Percentiles rank a stretch among this genome's conserved stretches.
Evolutionary conservation across 169 alveolate genomes (phyloP).

Genomic region (Plasmodium blacklocki): DNA sequence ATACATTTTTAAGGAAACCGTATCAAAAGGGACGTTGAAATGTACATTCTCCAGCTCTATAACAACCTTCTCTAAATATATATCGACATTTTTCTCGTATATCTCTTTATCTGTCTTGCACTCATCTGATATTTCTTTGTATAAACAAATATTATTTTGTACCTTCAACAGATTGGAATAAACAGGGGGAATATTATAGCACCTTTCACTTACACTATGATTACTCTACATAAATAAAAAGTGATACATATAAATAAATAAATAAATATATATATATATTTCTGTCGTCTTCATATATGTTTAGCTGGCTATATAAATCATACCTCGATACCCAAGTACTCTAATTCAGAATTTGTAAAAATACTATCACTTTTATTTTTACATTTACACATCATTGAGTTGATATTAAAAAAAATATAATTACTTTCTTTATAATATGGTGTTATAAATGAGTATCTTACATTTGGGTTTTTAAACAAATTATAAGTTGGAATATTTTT

Average conservation of each 20-base stretch:
- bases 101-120: neutral
- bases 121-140: constrained; percentile 8
- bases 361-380: constrained; percentile 7
- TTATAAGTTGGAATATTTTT: constrained; percentile 44
- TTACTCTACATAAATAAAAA: neutral
- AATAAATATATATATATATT: neutral
- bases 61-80: constrained; percentile 15
- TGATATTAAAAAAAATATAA: constrained; percentile 44
- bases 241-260: neutral
- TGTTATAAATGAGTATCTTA: constrained; percentile 14
- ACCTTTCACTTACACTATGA: neutral
- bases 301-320: neutral
- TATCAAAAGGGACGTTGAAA: constrained; percentile 53
- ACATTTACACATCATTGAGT: constrained; percentile 6
- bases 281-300: too few relatives aligned
- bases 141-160: constrained; percentile 10
- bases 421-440: constrained; percentile 8
- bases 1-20: constrained; percentile 32
- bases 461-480: neutral
- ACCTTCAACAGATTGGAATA: constrained; percentile 14
- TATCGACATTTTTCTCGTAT: constrained; percentile 6
- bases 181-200: neutral
- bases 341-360: constrained; percentile 10
- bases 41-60: constrained; percentile 35
- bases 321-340: constrained; percentile 16